phyloP scores from a whole-genome alignment of 352 stramenopile species.

The Phytophthora pluvialis region DNA sequence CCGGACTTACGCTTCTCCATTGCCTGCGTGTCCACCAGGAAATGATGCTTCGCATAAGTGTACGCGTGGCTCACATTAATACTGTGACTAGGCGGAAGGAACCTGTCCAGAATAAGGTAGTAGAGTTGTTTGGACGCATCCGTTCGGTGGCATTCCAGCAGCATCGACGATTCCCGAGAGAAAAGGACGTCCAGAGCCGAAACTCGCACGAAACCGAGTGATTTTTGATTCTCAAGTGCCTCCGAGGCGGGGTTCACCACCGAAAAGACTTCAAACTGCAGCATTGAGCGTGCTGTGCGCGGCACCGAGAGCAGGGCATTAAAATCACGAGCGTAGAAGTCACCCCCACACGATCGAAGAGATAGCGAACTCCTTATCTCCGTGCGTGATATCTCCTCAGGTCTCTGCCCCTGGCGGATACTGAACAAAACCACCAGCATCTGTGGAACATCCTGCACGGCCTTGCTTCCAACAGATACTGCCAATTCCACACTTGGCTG shows the following conservation, averaged over 20 bases:
- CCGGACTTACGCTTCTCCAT: conserved; percentile 57
- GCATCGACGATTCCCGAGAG: conserved; percentile 74
- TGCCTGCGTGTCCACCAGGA: conserved; percentile 71
- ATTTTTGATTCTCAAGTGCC: conserved; percentile 60
- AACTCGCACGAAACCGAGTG: conserved; percentile 78
- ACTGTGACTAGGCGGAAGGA: conserved; percentile 60
- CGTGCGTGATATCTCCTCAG: conserved; percentile 73
- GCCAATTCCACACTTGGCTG: conserved; percentile 70
- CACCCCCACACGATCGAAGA: conserved; percentile 69
- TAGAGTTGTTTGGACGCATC: conserved; percentile 59
- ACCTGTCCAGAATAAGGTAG: conserved; percentile 82
- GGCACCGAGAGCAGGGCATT: conserved; percentile 75
- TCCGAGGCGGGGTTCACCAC: conserved; percentile 68
- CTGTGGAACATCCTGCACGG: conserved; percentile 64
- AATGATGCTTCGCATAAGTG: conserved; percentile 83
- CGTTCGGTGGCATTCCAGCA: conserved; percentile 66
- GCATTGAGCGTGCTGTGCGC: conserved; percentile 59
- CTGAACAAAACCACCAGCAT: conserved; percentile 79
- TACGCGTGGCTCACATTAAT: conserved; percentile 80
- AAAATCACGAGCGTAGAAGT: conserved; percentile 85
- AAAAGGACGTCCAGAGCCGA: conserved; percentile 76
- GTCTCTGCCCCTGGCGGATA: conserved; percentile 53
- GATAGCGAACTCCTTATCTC: conserved; percentile 78
- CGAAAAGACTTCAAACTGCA: conserved; percentile 85
- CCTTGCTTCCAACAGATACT: conserved; percentile 79